phyloP scores from a whole-genome alignment of 148 eudicot species.

The Chenopodium berlandieri region DNA sequence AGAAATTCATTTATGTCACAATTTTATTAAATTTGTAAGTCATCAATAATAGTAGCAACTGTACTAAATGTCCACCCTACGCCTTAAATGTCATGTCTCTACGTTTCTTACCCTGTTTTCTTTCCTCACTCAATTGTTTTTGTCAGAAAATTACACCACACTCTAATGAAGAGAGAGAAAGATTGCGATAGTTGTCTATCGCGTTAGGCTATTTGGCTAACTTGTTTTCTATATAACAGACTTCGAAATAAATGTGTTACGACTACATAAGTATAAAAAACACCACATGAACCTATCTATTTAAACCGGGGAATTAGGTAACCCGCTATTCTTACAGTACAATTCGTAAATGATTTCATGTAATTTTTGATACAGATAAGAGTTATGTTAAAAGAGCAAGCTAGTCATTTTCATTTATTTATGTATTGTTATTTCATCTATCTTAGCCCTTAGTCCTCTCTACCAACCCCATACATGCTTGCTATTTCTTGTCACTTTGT shows the following conservation, averaged over 20 bases:
- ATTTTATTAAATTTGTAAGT: neutral
- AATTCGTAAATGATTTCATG: neutral
- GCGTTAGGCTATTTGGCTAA: too few species aligned
- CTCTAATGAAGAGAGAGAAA: neutral
- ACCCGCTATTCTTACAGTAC: too few species aligned
- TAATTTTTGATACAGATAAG: neutral
- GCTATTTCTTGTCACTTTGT: conserved; percentile 32
- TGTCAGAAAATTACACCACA: conserved; percentile 16
- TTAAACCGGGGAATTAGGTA: too few species aligned
- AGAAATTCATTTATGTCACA: neutral
- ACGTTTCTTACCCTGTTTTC: conserved; percentile 12
- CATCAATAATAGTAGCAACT: neutral
- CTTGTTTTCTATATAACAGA: too few species aligned
- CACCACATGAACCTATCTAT: too few species aligned
- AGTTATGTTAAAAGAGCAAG: neutral
- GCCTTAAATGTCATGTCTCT: conserved; percentile 34
- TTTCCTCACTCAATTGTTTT: neutral
- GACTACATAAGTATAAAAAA: too few species aligned
- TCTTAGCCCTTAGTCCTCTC: neutral
- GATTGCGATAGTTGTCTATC: neutral
- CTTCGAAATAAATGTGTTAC: too few species aligned
- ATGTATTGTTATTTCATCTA: neutral
- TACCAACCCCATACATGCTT: conserved; percentile 2
- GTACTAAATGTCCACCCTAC: conserved; percentile 14
- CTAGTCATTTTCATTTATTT: neutral